phyloP scores from a whole-genome alignment of 2,329 filamentous ascomycete genomes.

The Aureobasidium namibiae region DNA sequence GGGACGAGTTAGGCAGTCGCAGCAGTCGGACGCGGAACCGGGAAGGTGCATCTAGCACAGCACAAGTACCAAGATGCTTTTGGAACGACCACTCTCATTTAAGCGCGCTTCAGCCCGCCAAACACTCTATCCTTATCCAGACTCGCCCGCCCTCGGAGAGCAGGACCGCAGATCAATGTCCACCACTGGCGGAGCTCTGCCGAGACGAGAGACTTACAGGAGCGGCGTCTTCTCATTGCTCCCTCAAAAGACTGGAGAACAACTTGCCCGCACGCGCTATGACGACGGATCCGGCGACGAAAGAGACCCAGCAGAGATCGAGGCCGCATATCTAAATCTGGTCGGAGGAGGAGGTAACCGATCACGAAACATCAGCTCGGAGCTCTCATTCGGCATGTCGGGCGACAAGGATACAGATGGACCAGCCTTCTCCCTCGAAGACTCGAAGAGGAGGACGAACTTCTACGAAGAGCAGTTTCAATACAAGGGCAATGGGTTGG shows the following conservation, averaged over 20 bases:
- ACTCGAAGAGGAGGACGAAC: conserved; percentile 22
- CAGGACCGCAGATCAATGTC: conserved; percentile 10
- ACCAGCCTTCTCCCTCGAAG: conserved; percentile 15
- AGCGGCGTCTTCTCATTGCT: conserved; percentile 5
- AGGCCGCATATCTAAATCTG: conserved; percentile 9
- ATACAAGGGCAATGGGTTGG: conserved; percentile 23
- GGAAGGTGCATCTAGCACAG: conserved; percentile 7
- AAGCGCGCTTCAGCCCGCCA: conserved; percentile 8
- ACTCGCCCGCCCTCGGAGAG: conserved; percentile 8
- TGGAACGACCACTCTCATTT: conserved; percentile 9
- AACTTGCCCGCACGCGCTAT: neutral
- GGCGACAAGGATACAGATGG: neutral
- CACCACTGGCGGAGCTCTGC: conserved; percentile 7
- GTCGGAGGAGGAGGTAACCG: conserved; percentile 8
- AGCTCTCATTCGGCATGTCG: conserved; percentile 7
- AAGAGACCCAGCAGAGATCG: conserved; percentile 11
- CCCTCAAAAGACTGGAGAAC: conserved; percentile 5
- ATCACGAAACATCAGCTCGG: conserved; percentile 8
- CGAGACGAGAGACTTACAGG: neutral
- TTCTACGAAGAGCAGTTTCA: conserved; percentile 28
- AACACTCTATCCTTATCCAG: conserved; percentile 11
- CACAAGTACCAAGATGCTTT: conserved; percentile 4
- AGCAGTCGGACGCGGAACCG: neutral
- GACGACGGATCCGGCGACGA: conserved; percentile 8
- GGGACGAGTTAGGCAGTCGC: neutral